A percentile compares a stretch with the other conserved stretches of the same genome.
Evolutionary conservation across 2,329 filamentous ascomycete species (phyloP).

Genomic region (Dactylellina sp.): DNA sequence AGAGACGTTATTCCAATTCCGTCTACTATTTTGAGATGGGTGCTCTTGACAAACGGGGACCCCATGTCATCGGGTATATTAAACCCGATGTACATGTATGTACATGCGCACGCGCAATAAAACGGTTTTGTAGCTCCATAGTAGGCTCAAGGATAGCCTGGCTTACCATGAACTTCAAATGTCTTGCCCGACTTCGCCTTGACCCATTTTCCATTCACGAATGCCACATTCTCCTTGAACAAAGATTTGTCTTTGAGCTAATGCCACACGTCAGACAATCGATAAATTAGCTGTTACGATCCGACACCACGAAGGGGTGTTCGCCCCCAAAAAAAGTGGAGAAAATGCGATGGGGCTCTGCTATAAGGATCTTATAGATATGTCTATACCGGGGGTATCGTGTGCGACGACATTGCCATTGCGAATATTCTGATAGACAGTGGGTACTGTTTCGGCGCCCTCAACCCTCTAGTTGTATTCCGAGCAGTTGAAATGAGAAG

Average conservation of each 20-base stretch:
- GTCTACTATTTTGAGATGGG: conserved; percentile 45
- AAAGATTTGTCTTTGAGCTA: conserved; percentile 83
- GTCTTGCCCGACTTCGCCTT: conserved; percentile 86
- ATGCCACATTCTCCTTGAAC: conserved; percentile 78
- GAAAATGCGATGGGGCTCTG: conserved; percentile 33
- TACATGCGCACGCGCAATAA: conserved; percentile 52
- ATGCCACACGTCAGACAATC: conserved; percentile 42
- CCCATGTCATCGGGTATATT: conserved; percentile 44
- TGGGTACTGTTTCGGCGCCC: conserved; percentile 55
- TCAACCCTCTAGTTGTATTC: conserved; percentile 47
- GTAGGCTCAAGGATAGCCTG: conserved; percentile 42
- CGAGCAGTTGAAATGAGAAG: conserved; percentile 55
- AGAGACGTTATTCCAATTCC: conserved; percentile 33
- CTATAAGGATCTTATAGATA: conserved; percentile 12
- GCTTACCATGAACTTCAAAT: conserved; percentile 81
- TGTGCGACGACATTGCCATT: conserved; percentile 54
- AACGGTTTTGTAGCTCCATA: conserved; percentile 48
- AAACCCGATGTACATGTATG: conserved; percentile 45
- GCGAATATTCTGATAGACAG: conserved; percentile 48
- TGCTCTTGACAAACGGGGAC: conserved; percentile 14
- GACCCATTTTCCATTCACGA: conserved; percentile 92
- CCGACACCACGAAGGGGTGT: background rate
- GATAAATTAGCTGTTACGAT: conserved; percentile 39
- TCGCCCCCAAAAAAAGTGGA: conserved; percentile 27
- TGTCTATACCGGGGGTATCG: conserved; percentile 47